A percentile compares a stretch with the other conserved stretches of the same genome.
These are phyloP conservation scores for Euphorbia schlechtendalii DNA, from an alignment of 441 rosid species.

Conservation along the genomic window DNA sequence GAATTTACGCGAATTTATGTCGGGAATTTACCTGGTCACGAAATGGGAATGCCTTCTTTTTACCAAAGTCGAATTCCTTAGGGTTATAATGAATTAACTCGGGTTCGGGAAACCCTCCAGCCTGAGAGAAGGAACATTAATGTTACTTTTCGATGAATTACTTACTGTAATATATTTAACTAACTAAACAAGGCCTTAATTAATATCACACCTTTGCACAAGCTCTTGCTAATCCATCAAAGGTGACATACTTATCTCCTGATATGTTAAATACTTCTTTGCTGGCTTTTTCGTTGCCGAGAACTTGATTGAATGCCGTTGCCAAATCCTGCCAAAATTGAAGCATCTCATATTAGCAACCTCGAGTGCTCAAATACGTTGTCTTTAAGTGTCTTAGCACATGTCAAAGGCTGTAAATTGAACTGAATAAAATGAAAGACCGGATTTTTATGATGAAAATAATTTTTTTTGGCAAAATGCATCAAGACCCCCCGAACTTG, in stretches of 20 bases:
- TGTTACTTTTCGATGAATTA: not conserved
- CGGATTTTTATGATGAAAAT: not conserved
- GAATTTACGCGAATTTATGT: not conserved
- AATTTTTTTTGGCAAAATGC: too few species aligned
- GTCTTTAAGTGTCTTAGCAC: not conserved
- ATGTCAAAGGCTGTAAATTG: not conserved
- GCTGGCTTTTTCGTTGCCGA: constrained; percentile 84
- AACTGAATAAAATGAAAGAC: not conserved
- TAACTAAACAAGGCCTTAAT: constrained; percentile 1
- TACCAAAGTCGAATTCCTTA: constrained; percentile 88
- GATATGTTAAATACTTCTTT: constrained; percentile 80
- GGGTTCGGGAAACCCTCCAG: constrained; percentile 93
- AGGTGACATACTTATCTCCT: constrained; percentile 85
- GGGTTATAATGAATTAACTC: constrained; percentile 82
- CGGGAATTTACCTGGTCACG: constrained; percentile 71
- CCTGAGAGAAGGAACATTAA: constrained; percentile 33
- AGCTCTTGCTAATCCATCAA: constrained; percentile 84
- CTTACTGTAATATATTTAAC: not conserved
- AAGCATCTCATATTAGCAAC: constrained; percentile 19
- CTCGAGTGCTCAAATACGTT: not conserved
- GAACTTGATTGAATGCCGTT: constrained; percentile 59
- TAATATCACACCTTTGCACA: constrained; percentile 99
- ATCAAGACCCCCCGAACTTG: too few species aligned
- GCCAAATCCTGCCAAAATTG: constrained; percentile 65
- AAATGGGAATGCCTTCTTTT: constrained; percentile 97